Evolutionary conservation across 2,329 filamentous ascomycete species (phyloP).

Genomic region (Colletotrichum ledebouriae): DNA sequence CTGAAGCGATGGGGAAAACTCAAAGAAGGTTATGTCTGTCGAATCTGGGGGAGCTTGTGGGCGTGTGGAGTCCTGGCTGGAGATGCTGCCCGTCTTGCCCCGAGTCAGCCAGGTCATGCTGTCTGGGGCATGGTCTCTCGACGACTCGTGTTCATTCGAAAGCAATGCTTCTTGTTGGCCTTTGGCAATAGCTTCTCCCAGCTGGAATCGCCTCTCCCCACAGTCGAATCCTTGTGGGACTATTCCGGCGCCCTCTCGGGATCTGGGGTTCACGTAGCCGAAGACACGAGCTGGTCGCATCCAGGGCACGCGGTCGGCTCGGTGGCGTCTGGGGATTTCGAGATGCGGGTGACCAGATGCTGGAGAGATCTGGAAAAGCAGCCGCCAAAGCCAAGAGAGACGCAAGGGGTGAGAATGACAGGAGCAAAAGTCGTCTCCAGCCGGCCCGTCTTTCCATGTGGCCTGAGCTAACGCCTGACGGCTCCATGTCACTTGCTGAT

Average conservation of each 20-base stretch:
- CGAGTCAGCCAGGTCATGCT: slow-evolving; percentile 13
- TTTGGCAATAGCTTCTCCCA: slow-evolving; percentile 25
- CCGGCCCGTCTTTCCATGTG: slow-evolving; percentile 42
- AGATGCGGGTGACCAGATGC: slow-evolving; percentile 16
- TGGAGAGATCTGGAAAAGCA: slow-evolving; percentile 36
- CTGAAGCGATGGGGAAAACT: slow-evolving; percentile 15
- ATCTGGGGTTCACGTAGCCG: not conserved
- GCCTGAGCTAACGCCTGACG: slow-evolving; percentile 18
- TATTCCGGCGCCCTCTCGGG: slow-evolving; percentile 5
- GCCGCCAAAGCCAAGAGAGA: slow-evolving; percentile 23
- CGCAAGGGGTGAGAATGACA: slow-evolving; percentile 14
- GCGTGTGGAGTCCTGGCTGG: slow-evolving; percentile 23
- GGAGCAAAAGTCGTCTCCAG: slow-evolving; percentile 14
- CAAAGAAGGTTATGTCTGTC: slow-evolving; percentile 31
- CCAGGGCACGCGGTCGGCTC: not conserved
- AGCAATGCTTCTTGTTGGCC: not conserved
- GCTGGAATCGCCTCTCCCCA: not conserved
- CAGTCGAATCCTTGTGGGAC: slow-evolving; percentile 1
- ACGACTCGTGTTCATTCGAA: not conserved
- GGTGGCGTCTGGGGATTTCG: too few relatives aligned
- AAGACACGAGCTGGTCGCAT: slow-evolving; percentile 32
- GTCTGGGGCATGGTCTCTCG: not conserved
- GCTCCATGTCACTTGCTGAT: not conserved
- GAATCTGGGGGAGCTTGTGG: slow-evolving; percentile 36
- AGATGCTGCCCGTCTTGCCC: slow-evolving; percentile 38